Evolutionary conservation across 805 yeast genomes (phyloP), one percentile per base, ranked within the genome.

Genomic region (Yarrowia sp.): DNA sequence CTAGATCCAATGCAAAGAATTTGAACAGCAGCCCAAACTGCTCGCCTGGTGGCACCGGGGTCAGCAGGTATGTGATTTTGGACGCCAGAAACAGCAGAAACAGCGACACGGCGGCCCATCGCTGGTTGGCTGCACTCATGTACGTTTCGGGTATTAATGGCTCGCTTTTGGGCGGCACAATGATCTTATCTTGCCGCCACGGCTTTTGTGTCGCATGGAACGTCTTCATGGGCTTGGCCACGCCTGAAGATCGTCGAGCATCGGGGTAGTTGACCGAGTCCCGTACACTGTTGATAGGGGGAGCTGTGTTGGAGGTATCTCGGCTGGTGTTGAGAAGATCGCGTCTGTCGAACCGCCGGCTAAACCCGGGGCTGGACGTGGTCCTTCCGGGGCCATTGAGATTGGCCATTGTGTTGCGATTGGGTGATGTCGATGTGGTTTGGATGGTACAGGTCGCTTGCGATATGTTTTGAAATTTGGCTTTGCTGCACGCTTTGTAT

Each of bases 81-180:
- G 90, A 90, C n/a, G 91, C 85, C 77, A 93, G 98, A n/a, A 94
- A 82, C 42, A 90, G 81, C 1, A 85, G 80, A 75, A 92, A 91
- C 11, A 90, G 70, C 1, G 91, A 84, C n/a, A 88, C 76, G 2
- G 87, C 83, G 68, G 91, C 83, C 43, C 87, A 77, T 70, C 97
- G 81, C 77, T 94, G 99, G 14, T 90, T 86, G 1, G 91, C 91
- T 7, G 85, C 85, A 71, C 92, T 97, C 35, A 93, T 75, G 1
- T 87, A 80, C 8, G 83, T 79, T 15, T 86, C 82, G 0, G 97
- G 91, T 50, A 94, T 86, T 16, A 80, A 59, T 11, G 82, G 80
- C 52, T 59, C 48, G 19, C 46, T 59, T 22, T 43, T 59, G 32
- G 52, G 14, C 9, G 65, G 48, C 3, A 59, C 42, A 22, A 42